Evolutionary conservation across 1,139 yeast genomes (phyloP).

Genomic region (Sugiyamaella castrensis): DNA sequence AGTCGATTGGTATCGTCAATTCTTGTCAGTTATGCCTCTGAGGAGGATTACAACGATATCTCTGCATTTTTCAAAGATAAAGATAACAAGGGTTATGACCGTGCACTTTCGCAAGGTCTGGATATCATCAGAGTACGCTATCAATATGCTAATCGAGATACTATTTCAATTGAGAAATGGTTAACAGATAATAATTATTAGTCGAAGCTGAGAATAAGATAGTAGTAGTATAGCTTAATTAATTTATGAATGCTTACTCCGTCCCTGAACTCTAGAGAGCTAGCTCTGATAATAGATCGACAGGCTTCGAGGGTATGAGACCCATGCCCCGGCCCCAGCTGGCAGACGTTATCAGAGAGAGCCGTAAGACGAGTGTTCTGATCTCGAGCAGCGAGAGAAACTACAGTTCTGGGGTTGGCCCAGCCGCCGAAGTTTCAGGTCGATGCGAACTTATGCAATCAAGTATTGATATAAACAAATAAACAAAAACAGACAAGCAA

Average conservation of each 20-base stretch:
- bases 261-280: too few species aligned
- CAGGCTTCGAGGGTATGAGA: too few species aligned
- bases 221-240: too few species aligned
- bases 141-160: slow-evolving; percentile 36
- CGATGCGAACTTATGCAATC: background rate
- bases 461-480: background rate
- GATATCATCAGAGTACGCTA: slow-evolving; percentile 32
- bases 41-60: slow-evolving; percentile 46
- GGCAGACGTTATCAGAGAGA: too few species aligned
- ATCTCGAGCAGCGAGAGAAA: too few species aligned
- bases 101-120: slow-evolving; percentile 35
- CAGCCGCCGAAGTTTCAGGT: background rate
- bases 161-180: slow-evolving; percentile 35
- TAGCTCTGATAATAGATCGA: too few species aligned
- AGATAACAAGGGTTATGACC: slow-evolving; percentile 46
- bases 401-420: too few species aligned
- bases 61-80: slow-evolving; percentile 51
- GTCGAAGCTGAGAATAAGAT: background rate
- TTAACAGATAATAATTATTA: slow-evolving; percentile 18
- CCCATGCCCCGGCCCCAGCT: too few species aligned
- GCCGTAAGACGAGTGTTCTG: too few species aligned
- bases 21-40: slow-evolving; percentile 47
- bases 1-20: slow-evolving; percentile 62
- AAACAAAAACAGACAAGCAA: background rate
- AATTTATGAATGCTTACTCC: too few species aligned